Evolutionary conservation across 1,284 basidiomycete genomes (phyloP).

Genomic region (Sporisorium exsertum): DNA sequence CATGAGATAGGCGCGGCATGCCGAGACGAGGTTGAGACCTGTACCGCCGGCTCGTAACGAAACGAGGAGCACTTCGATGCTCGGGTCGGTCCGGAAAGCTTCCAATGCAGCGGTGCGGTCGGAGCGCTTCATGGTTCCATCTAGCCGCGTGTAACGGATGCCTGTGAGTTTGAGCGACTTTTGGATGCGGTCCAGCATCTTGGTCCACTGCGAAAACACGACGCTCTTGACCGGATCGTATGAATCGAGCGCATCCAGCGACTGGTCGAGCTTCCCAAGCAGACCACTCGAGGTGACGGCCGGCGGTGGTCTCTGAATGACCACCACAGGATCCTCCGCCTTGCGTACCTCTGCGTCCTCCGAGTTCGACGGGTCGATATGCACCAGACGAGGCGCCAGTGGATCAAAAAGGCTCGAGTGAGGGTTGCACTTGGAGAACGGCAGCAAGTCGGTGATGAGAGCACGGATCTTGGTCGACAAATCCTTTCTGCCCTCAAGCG

Average conservation of each 20-base stretch:
- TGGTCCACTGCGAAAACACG: conserved; percentile 72
- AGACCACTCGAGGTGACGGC: conserved; percentile 28
- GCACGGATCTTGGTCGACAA: conserved; percentile 65
- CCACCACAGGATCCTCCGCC: conserved; percentile 46
- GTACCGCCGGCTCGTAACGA: conserved; percentile 67
- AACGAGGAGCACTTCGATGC: conserved; percentile 64
- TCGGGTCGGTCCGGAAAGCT: conserved; percentile 55
- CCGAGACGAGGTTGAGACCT: conserved; percentile 78
- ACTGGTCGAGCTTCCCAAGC: conserved; percentile 28
- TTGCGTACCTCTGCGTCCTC: conserved; percentile 35
- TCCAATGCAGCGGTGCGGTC: conserved; percentile 56
- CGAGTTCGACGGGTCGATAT: conserved; percentile 42
- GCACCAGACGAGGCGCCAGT: conserved; percentile 58
- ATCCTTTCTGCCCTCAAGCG: conserved; percentile 48
- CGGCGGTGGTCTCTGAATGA: conserved; percentile 39
- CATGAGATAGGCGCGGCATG: conserved; percentile 84
- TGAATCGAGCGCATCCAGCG: conserved; percentile 26
- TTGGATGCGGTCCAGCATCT: conserved; percentile 66
- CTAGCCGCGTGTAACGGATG: conserved; percentile 59
- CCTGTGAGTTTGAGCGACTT: conserved; percentile 57
- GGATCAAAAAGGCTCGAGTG: conserved; percentile 59
- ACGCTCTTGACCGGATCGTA: conserved; percentile 66
- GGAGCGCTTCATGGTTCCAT: conserved; percentile 63
- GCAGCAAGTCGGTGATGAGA: conserved; percentile 61
- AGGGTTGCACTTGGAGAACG: conserved; percentile 65